Evolutionary conservation across 176 grass and related monocot genomes (phyloP).

Genomic region (Avena sativa): DNA sequence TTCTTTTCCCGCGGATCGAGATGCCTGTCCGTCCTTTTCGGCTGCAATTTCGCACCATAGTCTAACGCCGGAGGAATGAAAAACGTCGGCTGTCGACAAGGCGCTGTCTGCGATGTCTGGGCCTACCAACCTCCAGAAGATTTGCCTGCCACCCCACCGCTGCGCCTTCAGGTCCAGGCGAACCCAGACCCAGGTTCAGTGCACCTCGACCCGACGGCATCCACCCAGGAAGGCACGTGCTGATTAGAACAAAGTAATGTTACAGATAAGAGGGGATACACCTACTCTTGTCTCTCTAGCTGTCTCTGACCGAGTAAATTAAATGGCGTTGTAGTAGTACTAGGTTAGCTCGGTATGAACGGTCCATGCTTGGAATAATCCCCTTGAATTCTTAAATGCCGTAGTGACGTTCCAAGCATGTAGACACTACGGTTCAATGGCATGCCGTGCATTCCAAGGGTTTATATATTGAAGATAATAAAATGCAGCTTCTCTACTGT

Average conservation of each 20-base stretch:
- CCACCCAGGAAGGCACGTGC: conserved; percentile 20
- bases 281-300: conserved; percentile 2
- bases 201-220: neutral
- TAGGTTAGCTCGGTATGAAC: conserved; percentile 17
- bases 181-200: conserved; percentile 20
- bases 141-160: conserved; percentile 31
- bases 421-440: neutral
- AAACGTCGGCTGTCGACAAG: conserved; percentile 30
- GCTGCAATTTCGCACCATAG: neutral
- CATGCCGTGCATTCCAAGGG: neutral
- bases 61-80: conserved; percentile 18
- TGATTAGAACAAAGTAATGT: neutral
- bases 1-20: neutral
- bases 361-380: neutral
- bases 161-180: neutral
- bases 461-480: neutral
- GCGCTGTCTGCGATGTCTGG: neutral
- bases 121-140: conserved; percentile 39
- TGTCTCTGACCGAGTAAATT: neutral
- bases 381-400: neutral
- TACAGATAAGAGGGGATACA: conserved; percentile 10
- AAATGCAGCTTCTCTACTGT: neutral
- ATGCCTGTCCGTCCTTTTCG: conserved; percentile 23
- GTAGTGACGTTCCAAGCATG: neutral
- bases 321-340: neutral